phyloP scores from a whole-genome alignment of 257 asterid genomes.

The Handroanthus guayacan region DNA sequence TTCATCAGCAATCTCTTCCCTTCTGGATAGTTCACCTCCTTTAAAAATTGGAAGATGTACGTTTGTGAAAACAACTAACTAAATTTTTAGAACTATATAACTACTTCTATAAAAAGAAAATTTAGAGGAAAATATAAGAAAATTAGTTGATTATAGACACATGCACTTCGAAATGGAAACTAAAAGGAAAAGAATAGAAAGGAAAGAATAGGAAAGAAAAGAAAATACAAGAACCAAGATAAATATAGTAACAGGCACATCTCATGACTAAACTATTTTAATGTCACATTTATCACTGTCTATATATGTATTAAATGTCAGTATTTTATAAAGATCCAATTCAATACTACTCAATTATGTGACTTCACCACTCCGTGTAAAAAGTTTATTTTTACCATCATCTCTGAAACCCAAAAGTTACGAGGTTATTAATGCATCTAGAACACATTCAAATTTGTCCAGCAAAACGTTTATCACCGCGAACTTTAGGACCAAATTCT shows the following conservation, averaged over 20 bases:
- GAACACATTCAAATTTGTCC: not conserved
- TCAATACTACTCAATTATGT: conserved; percentile 9
- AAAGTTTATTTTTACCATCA: not conserved
- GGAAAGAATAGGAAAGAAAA: not conserved
- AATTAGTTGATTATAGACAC: conserved; percentile 1
- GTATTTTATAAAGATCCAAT: not conserved
- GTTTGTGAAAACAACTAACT: conserved; percentile 27
- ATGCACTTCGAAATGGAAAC: conserved; percentile 3
- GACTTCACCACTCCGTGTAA: not conserved
- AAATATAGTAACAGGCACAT: not conserved
- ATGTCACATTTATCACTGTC: not conserved
- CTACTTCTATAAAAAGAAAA: conserved; percentile 16
- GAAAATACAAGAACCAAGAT: not conserved
- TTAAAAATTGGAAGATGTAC: conserved; percentile 38
- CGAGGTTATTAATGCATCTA: conserved; percentile 7
- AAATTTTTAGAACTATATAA: conserved; percentile 24
- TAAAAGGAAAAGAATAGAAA: not conserved
- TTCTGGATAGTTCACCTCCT: conserved; percentile 50
- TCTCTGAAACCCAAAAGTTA: not conserved
- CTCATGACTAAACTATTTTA: not conserved
- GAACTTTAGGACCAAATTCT: conserved; percentile 2
- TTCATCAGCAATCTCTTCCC: conserved; percentile 46
- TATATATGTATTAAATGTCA: not conserved
- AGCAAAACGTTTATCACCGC: conserved; percentile 10
- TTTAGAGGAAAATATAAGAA: not conserved